Conservation (phyloP, 1,139 yeast species). For the Magnusiomyces sp. region DNA sequence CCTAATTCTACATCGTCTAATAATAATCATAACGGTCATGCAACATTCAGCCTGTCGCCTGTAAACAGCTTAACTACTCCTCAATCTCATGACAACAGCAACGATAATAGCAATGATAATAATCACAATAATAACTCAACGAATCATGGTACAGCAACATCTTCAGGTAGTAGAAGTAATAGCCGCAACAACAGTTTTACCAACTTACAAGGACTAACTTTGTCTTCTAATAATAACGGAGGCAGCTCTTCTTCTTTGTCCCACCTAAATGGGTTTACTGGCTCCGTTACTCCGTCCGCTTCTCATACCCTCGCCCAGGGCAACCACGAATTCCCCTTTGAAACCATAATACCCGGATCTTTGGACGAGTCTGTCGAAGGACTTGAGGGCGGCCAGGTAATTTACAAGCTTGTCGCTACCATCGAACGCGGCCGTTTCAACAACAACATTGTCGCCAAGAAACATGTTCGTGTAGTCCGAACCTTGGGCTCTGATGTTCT, state of each 20-base stretch:
- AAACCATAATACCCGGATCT: conserved; percentile 74
- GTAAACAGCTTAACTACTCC: not conserved
- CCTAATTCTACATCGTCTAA: too few relatives aligned
- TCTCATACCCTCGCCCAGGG: conserved; percentile 47
- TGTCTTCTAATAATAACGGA: conserved; percentile 7
- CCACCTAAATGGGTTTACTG: conserved; percentile 1
- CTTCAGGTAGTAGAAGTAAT: not conserved
- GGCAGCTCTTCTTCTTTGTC: conserved; percentile 5
- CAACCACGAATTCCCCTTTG: conserved; percentile 86
- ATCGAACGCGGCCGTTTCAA: conserved; percentile 79
- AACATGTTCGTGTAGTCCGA: conserved; percentile 74
- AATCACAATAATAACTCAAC: conserved; percentile 1
- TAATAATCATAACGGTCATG: too few relatives aligned
- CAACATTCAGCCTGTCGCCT: not conserved
- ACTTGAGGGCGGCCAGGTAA: conserved; percentile 72
- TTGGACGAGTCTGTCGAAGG: conserved; percentile 89
- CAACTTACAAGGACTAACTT: conserved; percentile 5
- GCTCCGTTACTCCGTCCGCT: conserved; percentile 8
- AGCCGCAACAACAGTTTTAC: conserved; percentile 5
- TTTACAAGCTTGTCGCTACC: conserved; percentile 68
- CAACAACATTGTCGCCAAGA: conserved; percentile 54
- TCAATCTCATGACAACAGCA: not conserved
- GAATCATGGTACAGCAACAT: not conserved
- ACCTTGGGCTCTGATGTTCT: conserved; percentile 82
- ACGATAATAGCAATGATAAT: not conserved